These are phyloP conservation scores for Sporothrix inflata DNA, from an alignment of 2,329 filamentous ascomycete species.

Conservation along the genomic window DNA sequence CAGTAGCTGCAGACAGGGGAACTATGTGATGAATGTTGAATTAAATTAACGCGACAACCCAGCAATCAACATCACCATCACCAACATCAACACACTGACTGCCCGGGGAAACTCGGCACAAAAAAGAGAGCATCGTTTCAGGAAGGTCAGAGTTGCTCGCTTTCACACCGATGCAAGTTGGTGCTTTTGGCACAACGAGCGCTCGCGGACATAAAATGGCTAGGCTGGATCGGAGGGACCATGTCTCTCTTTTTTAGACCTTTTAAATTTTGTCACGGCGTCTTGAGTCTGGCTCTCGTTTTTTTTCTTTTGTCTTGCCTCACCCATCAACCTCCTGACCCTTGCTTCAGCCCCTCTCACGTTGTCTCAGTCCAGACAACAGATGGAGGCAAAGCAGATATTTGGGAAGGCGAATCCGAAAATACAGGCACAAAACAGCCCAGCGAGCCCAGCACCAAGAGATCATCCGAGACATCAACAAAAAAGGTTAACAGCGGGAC, in stretches of 20 bases:
- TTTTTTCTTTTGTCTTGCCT: background rate
- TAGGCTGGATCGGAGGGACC: background rate
- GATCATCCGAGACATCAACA: slow-evolving; percentile 11
- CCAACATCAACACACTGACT: background rate
- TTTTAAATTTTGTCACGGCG: no score
- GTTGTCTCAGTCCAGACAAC: slow-evolving; percentile 21
- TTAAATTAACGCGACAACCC: background rate
- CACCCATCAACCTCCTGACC: background rate
- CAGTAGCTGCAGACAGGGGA: background rate
- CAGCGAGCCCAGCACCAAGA: background rate
- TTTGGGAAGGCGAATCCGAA: background rate
- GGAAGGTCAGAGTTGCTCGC: background rate
- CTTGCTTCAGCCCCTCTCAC: slow-evolving; percentile 18
- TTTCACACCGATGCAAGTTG: background rate
- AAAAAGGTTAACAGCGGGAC: slow-evolving; percentile 2
- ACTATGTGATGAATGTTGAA: background rate
- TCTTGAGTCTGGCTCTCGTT: background rate
- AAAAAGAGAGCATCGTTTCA: background rate
- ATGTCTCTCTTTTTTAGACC: background rate
- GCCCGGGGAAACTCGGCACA: background rate
- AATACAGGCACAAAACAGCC: background rate
- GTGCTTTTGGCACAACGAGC: background rate
- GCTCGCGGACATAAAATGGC: background rate
- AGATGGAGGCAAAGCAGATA: background rate
- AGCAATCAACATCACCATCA: background rate